Conservation (phyloP, 352 stramenopile species). For the Pythium plurisporium region DNA sequence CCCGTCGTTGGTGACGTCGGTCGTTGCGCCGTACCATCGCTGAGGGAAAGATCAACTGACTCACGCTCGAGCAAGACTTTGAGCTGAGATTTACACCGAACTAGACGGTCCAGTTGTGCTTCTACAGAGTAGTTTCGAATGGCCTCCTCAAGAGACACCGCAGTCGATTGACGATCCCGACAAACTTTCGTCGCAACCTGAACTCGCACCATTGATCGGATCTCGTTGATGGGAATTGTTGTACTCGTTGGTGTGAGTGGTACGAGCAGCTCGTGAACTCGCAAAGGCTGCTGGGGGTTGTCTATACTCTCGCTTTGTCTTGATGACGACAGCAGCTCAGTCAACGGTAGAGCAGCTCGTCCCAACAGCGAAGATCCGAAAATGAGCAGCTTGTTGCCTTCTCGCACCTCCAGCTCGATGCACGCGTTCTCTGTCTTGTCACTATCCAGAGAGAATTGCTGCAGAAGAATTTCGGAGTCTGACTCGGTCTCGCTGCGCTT, state of each 20-base stretch:
- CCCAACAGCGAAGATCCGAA: slow-evolving; percentile 70
- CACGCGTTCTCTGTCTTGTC: background rate
- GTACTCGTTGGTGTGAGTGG: background rate
- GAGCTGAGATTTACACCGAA: slow-evolving; percentile 63
- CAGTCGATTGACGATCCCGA: background rate
- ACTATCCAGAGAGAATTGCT: slow-evolving; percentile 9
- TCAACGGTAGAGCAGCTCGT: slow-evolving; percentile 39
- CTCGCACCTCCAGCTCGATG: slow-evolving; percentile 55
- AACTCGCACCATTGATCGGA: slow-evolving; percentile 16
- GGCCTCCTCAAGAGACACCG: slow-evolving; percentile 1
- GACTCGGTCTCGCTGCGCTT: background rate
- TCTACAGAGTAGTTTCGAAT: slow-evolving; percentile 21
- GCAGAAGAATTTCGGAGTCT: slow-evolving; percentile 10
- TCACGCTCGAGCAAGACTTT: slow-evolving; percentile 66
- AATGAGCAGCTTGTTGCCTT: slow-evolving; percentile 55
- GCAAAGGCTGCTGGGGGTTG: background rate
- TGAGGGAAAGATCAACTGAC: slow-evolving; percentile 50
- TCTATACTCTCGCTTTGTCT: slow-evolving; percentile 2
- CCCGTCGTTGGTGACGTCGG: slow-evolving; percentile 3
- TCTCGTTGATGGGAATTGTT: background rate
- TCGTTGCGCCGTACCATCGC: slow-evolving; percentile 5
- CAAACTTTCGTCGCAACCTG: slow-evolving; percentile 7
- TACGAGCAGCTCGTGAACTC: slow-evolving; percentile 18
- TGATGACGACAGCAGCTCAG: slow-evolving; percentile 40
- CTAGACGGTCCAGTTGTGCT: slow-evolving; percentile 49